Base-by-base conservation (phyloP, 768 basidiomycete genomes). In the Bullera alba region DNA sequence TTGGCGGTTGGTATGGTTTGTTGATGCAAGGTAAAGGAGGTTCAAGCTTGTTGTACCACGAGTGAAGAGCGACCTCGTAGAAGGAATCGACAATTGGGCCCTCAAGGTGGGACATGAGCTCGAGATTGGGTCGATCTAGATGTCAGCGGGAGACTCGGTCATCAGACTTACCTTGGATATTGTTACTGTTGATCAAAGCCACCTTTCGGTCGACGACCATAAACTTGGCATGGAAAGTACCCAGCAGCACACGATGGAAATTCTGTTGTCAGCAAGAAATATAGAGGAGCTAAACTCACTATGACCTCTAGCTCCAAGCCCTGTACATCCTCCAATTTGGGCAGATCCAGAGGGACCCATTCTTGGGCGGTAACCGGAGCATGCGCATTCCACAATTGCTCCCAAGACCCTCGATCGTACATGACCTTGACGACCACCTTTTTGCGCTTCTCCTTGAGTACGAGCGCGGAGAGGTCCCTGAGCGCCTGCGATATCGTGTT, bases 211-310 rank as follows among this genome's bases (percentile, higher is more conserved):
- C 84, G 1, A 84, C 79, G 36, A 85, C 74, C 72, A 84, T 75
- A 61, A 80, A 84, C 62, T 85, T 85, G 39, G 80, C 78, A 57
- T 86, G 84, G 68, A 84, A 85, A 0, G 83, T 85, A 12, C 83
- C 83, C 2, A 82, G 66, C 19, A 81, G 53, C 2, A 79, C 79
- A 30, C 77, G 73, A 45, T 72, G 70, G 39, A 70, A 73, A 51
- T 74, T 73, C 67, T 68, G 28, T 19, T 15, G 26, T 39, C 16
- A 46, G 22, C 49, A 32, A 16, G 7, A 14, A 17, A n/a, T 41
- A 17, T 17, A 22, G 23, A 16, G 16, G 12, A 2, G 1, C n/a
- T n/a, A n/a, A 7, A 62, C 68, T 51, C 35, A 67, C 65, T 56
- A 83, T 72, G 29, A 84, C 79, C 62, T 84, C 78, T 42, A 84